Evolutionary conservation across 164 flowering plant genomes (phyloP).

Genomic region (Magnolia changhungtana): DNA sequence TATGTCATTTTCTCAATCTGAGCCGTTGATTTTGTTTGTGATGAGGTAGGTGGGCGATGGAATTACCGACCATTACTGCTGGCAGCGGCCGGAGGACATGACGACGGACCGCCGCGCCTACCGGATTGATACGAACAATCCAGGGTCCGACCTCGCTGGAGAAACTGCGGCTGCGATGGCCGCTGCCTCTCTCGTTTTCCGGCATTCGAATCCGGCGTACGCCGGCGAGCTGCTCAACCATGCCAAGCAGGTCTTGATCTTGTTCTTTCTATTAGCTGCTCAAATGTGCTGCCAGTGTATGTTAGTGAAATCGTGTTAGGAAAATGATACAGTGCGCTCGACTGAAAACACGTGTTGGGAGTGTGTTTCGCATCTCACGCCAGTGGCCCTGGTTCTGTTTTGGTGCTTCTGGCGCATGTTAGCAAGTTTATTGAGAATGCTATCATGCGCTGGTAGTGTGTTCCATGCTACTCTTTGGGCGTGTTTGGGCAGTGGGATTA

Average conservation of each 20-base stretch:
- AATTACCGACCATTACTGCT: conserved; percentile 85
- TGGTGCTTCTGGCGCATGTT: no score
- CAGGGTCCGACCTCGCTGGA: conserved; percentile 93
- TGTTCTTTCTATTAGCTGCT: neutral
- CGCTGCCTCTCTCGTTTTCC: conserved; percentile 82
- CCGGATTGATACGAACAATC: conserved; percentile 57
- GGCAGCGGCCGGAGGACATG: conserved; percentile 99
- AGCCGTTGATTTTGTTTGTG: neutral
- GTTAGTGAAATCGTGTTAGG: neutral
- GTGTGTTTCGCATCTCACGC: neutral
- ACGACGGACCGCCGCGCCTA: conserved; percentile 75
- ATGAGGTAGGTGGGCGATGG: conserved; percentile 85
- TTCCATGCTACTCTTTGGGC: no score
- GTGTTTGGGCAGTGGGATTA: no score
- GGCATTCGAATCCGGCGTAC: conserved; percentile 58
- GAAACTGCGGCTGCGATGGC: conserved; percentile 98
- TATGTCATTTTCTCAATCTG: neutral
- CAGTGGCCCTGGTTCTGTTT: no score
- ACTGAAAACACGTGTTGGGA: conserved; percentile 26
- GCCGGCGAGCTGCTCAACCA: conserved; percentile 58
- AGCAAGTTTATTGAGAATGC: no score
- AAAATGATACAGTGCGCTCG: neutral
- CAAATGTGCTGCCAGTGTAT: neutral
- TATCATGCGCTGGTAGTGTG: no score
- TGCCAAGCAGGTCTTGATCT: conserved; percentile 58